These are phyloP conservation scores for Nakazawaea molendinolei DNA, from an alignment of 805 yeast genomes.

Conservation along the genomic window DNA sequence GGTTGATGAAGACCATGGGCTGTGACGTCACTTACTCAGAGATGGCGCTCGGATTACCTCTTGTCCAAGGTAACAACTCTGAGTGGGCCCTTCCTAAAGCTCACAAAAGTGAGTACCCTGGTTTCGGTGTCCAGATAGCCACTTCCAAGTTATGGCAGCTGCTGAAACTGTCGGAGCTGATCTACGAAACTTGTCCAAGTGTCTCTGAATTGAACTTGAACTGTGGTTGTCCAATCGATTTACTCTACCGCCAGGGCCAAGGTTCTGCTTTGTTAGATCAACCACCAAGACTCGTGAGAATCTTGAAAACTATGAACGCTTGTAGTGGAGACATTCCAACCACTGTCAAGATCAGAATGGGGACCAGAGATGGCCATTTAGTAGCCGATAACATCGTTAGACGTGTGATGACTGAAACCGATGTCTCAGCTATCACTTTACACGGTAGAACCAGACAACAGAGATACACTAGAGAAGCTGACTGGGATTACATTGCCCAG, in stretches of 20 bases:
- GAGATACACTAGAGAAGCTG: conserved; percentile 84
- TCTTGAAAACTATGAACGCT: conserved; percentile 83
- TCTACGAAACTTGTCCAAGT: conserved; percentile 47
- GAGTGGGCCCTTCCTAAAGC: conserved; percentile 98
- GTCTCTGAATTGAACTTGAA: conserved; percentile 86
- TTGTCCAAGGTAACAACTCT: conserved; percentile 82
- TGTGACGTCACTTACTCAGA: conserved; percentile 93
- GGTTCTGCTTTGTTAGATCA: conserved; percentile 92
- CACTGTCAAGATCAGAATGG: conserved; percentile 89
- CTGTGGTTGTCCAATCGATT: conserved; percentile 97
- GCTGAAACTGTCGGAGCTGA: conserved; percentile 81
- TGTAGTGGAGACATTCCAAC: conserved; percentile 87
- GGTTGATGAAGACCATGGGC: conserved; percentile 84
- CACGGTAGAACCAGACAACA: conserved; percentile 98
- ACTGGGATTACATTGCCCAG: conserved; percentile 83
- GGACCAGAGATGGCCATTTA: conserved; percentile 77
- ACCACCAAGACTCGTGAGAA: conserved; percentile 72
- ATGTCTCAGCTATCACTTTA: conserved; percentile 83
- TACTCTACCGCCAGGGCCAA: conserved; percentile 89
- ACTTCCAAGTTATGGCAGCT: conserved; percentile 91
- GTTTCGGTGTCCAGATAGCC: conserved; percentile 92
- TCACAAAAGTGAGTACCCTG: conserved; percentile 73
- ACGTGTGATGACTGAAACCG: conserved; percentile 69
- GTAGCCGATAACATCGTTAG: conserved; percentile 76
- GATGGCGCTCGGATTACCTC: conserved; percentile 86